Base-by-base conservation (phyloP, 805 yeast species). In the Yarrowia bubula region DNA sequence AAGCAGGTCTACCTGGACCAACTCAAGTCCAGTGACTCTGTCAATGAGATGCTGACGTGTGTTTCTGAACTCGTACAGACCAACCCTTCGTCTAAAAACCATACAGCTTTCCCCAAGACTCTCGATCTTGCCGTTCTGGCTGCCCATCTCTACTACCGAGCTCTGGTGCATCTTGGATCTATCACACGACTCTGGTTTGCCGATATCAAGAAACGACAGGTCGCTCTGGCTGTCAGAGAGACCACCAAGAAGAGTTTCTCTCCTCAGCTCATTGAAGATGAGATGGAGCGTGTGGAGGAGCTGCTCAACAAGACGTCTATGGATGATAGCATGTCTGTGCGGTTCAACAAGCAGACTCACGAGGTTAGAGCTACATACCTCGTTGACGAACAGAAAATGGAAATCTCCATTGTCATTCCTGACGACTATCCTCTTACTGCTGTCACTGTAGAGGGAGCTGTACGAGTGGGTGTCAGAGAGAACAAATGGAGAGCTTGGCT, bases 401-500 rank as follows among this genome's bases (percentile, higher is more conserved):
- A 90, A 70, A 83, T 96, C 78, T 82, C 86, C 0, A 85, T 93
- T 67, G 81, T 81, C 48, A 76, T 93, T 8, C 98, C 98, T 0
- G 71, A 78, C 0, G 82, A 84, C 43, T 95, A 86, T 70, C 99
- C 99, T 9, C 81, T 93, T 46, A 83, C 85, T 1, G 87, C 84
- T 68, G 87, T 95, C 9, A 78, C 79, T 8, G 92, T 95, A 1
- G 84, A 84, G 51, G 98, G 97, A 3, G 84, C 91, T 0, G 80
- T 84, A 55, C 80, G 96, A 67, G 82, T 91, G 38, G 98, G 98
- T 18, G 96, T 93, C 14, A 89, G 88, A 68, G 98, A 93, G 70
- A 86, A 84, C 67, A 92, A 90, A 75, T 92, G 97, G 96, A 88
- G 90, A 70, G 91, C 96, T 1, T 95, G 98, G 98, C 77, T 93